Evolutionary conservation across 1,284 basidiomycete genomes (phyloP), one percentile per base, ranked within the genome.

Genomic region (Polyporus tsugae): DNA sequence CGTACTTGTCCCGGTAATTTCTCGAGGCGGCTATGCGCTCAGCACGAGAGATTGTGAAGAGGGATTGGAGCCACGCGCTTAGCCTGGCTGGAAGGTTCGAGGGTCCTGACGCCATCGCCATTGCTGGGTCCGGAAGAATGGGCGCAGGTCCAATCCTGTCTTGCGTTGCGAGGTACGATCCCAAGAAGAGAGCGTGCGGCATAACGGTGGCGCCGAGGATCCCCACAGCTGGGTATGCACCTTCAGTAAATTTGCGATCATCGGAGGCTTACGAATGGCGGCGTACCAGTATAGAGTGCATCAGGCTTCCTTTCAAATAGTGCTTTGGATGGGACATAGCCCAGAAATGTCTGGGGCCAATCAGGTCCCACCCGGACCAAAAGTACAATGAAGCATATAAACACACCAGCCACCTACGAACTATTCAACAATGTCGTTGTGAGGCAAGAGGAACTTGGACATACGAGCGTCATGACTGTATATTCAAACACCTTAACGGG

Each of bases 161-260:
- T 75, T 95, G 90, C 0, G 92, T 94, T 2, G 94, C 92, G 17
- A 97, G 86, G 63, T 91, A 89, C 7, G 94, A 95, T 10, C 96
- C 96, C 3, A 98, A 84, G 82, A 95, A 97, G 35, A 98, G 85
- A 38, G 92, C 91, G 77, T 98, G 97, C 0, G 96, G 96, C 96
- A 91, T 95, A 52, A 94, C 89, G 0, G 94, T 95, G 1, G 94
- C 93, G n/a, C 94, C 93, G 6, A 94, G 75, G 62, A 95, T 91
- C 59, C 94, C 94, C 42, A 94, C 89, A 2, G 93, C 94, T 38
- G 89, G 87, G 22, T 88, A 88, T 15, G 25, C 91, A 73, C 57
- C 91, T 88, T 64, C 91, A 91, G 55, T 91, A 90, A 35, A 91
- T 89, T 90, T 13, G 29, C 44, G 22, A 38, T 57, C 41, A 41